Base-by-base conservation (phyloP, 2,329 filamentous ascomycete genomes). In the Penicillium sp. region DNA sequence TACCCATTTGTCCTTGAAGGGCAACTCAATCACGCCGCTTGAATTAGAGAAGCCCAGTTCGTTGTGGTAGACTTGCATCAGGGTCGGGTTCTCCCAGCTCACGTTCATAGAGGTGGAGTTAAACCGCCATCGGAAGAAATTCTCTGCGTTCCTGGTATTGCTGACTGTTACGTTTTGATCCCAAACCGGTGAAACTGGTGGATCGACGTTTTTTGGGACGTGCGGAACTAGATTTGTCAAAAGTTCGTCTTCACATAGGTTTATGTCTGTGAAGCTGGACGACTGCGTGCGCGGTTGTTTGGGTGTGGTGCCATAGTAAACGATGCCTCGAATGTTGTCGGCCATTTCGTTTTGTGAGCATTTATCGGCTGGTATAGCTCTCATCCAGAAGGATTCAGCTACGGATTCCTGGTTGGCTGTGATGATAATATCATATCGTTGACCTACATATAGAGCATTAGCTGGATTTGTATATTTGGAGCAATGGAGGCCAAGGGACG, bases 31-130 rank as follows among this genome's bases (percentile, higher is more conserved):
- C 25, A 51, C 12, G 25, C 49, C 37, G 8, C 49, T 51, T 31
- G 37, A 51, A 21, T 41, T 51, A 4, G 49, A 21, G n/a, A 42
- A 31, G n/a, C n/a, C 8, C 13, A 8, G 6, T 4, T 41, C 37
- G 8, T 41, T n/a, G 25, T 31, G 17, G 70, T 8, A 73, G 71
- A 50, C 13, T 40, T 56, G 51, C 1, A 43, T 41, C 8, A 63
- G 47, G 5, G 41, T 63, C 2, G 61, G 57, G 12, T 56, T 25
- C 1, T 50, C 51, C 62, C 60, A 63, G 27, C 58, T 50, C 1
- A 58, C 41, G 45, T 78, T 72, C 6, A 79, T 75, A 54, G 25
- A 62, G 23, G 54, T 73, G 60, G 85, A 84, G 60, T 88, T 88
- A 60, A 78, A 68, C 9, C 73, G 72, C 60, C 60, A 64, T 13